Conservation (phyloP, 2,329 filamentous ascomycete genomes). For the Talaromyces amestolkiae region DNA sequence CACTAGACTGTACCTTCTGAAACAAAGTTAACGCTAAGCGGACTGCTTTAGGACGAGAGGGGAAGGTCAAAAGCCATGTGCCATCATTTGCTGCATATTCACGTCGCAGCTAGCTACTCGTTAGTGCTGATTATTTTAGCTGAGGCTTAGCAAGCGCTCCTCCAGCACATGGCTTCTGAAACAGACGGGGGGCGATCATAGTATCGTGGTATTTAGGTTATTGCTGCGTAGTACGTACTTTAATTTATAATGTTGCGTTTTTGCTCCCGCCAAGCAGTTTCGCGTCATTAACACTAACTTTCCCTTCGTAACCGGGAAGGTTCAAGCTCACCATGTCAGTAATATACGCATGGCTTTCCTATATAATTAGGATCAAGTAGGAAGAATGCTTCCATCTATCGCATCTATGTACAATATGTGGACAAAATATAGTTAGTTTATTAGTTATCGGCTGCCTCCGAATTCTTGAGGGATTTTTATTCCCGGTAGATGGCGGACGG, state of each 20-base stretch:
- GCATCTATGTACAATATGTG: background rate
- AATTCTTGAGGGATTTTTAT: conserved; percentile 29
- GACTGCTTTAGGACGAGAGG: background rate
- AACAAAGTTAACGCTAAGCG: background rate
- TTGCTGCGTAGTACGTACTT: background rate
- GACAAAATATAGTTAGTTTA: background rate
- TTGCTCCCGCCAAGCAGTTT: background rate
- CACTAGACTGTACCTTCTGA: background rate
- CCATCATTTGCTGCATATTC: background rate
- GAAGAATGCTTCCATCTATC: background rate
- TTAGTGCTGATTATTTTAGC: background rate
- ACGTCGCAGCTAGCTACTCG: background rate
- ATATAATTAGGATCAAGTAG: background rate
- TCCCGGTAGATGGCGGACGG: conserved; percentile 42
- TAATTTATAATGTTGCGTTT: background rate
- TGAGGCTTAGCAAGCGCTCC: background rate
- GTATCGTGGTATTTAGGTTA: background rate
- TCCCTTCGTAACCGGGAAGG: background rate
- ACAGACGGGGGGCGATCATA: conserved; percentile 3
- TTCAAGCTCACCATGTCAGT: background rate
- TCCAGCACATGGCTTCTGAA: background rate
- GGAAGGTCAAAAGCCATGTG: background rate
- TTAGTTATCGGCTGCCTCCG: background rate
- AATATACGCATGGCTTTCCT: background rate
- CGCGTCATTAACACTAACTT: background rate